Evolutionary conservation across 495 filamentous ascomycete genomes (phyloP).

Genomic region (Pyrenula massariospora): DNA sequence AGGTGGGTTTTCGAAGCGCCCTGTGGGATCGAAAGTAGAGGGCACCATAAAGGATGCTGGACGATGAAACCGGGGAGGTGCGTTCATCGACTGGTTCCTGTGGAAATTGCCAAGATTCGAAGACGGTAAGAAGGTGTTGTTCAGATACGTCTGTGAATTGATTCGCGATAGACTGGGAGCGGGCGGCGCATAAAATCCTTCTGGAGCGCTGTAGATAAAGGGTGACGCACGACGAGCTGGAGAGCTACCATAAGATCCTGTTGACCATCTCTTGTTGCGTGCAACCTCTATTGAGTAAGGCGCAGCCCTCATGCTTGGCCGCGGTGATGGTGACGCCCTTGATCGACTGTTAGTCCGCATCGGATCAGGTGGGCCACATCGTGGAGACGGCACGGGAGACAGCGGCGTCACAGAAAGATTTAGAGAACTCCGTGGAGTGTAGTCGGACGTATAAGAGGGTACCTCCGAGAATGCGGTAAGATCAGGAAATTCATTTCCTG

Average conservation of each 20-base stretch:
- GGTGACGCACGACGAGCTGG: constrained; percentile 40
- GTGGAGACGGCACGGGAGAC: constrained; percentile 46
- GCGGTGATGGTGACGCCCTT: constrained; percentile 52
- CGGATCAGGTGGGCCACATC: constrained; percentile 39
- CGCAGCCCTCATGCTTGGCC: constrained; percentile 47
- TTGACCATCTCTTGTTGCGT: constrained; percentile 61
- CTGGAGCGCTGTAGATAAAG: constrained; percentile 40
- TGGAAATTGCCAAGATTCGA: constrained; percentile 32
- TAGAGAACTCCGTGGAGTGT: constrained; percentile 42
- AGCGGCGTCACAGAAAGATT: constrained; percentile 44
- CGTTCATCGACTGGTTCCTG: constrained; percentile 31
- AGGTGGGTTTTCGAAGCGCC: constrained; percentile 38
- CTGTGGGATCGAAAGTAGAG: constrained; percentile 19
- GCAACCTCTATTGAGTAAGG: constrained; percentile 50
- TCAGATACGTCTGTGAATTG: constrained; percentile 41
- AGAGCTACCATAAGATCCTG: constrained; percentile 47
- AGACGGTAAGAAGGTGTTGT: constrained; percentile 33
- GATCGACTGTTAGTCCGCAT: constrained; percentile 42
- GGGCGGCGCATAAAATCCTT: constrained; percentile 29
- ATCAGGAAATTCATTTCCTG: neutral
- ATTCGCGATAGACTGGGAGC: constrained; percentile 31
- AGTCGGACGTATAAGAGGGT: constrained; percentile 43
- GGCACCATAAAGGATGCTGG: constrained; percentile 26
- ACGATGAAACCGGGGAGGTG: constrained; percentile 32
- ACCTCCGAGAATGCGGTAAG: constrained; percentile 31